Evolutionary conservation across 768 basidiomycete genomes (phyloP).

Genomic region (Collybia sp.): DNA sequence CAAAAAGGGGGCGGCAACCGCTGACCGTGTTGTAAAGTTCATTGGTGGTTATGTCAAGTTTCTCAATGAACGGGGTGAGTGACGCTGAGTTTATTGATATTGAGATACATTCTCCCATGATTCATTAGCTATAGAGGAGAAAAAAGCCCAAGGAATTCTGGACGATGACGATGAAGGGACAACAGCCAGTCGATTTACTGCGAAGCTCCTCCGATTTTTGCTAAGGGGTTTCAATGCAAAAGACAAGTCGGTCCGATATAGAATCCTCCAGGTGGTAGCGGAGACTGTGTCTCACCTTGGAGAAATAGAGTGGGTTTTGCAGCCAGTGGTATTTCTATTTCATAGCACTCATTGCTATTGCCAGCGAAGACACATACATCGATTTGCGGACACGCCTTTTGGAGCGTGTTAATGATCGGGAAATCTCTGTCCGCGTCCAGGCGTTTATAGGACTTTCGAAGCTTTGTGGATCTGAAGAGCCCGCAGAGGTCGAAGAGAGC

Average conservation of each 20-base stretch:
- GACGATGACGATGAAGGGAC: slow-evolving; percentile 54
- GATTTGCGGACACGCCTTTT: slow-evolving; percentile 59
- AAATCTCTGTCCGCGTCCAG: slow-evolving; percentile 69
- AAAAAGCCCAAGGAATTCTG: slow-evolving; percentile 33
- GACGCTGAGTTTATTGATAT: neutral
- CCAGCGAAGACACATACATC: slow-evolving; percentile 73
- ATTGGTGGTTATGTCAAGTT: slow-evolving; percentile 73
- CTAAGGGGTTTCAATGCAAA: slow-evolving; percentile 78
- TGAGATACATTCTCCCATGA: neutral
- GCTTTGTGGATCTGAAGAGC: slow-evolving; percentile 67
- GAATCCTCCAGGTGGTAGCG: slow-evolving; percentile 71
- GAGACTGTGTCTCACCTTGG: slow-evolving; percentile 79
- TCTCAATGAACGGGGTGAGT: slow-evolving; percentile 71
- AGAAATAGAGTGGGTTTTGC: slow-evolving; percentile 71
- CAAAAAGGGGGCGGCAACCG: slow-evolving; percentile 77
- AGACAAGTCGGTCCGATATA: slow-evolving; percentile 83
- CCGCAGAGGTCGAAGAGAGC: slow-evolving; percentile 44
- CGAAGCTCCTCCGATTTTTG: slow-evolving; percentile 59
- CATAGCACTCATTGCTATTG: slow-evolving; percentile 1
- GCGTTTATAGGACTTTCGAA: slow-evolving; percentile 78
- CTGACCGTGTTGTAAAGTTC: slow-evolving; percentile 80
- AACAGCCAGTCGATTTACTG: slow-evolving; percentile 62
- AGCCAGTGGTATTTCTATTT: neutral
- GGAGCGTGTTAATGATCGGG: slow-evolving; percentile 77
- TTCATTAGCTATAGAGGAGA: slow-evolving; percentile 32